Conservation (phyloP, 345 rosid genomes). For the Lumnitzera racemosa region DNA sequence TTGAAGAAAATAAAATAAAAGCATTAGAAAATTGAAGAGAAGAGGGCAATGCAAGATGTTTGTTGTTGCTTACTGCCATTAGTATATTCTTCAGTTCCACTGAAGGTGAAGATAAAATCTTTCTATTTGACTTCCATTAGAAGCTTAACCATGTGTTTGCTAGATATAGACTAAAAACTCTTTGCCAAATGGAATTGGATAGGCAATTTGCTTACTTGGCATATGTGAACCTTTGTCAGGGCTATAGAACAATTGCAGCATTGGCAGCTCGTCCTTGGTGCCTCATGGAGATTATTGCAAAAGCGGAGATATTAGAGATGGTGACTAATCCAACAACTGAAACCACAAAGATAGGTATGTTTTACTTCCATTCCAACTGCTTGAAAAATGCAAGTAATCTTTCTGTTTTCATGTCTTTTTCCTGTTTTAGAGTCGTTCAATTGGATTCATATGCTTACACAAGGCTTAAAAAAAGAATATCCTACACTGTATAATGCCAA, state of each 20-base stretch:
- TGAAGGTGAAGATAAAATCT: no score
- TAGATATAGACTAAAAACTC: no score
- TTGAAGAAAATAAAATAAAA: no score
- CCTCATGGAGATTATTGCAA: constrained; percentile 69
- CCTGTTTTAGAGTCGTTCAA: neutral
- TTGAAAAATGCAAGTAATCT: no score
- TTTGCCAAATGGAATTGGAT: neutral
- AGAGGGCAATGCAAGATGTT: no score
- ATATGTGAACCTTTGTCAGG: constrained; percentile 35
- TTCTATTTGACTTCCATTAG: neutral
- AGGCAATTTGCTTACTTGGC: constrained; percentile 6
- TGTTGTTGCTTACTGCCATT: no score
- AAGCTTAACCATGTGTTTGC: constrained; percentile 1
- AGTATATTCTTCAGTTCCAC: no score
- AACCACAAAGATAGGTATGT: constrained; percentile 65
- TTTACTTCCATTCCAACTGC: neutral
- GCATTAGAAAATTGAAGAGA: no score
- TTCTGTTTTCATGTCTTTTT: neutral
- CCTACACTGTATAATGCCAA: no score
- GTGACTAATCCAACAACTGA: constrained; percentile 62
- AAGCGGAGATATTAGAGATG: constrained; percentile 55
- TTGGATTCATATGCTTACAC: neutral
- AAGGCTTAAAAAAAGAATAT: no score
- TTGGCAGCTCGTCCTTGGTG: constrained; percentile 84
- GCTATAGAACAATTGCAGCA: constrained; percentile 62